Conservation (phyloP, 2,329 filamentous ascomycete genomes). For the Aureobasidium mangrovei region DNA sequence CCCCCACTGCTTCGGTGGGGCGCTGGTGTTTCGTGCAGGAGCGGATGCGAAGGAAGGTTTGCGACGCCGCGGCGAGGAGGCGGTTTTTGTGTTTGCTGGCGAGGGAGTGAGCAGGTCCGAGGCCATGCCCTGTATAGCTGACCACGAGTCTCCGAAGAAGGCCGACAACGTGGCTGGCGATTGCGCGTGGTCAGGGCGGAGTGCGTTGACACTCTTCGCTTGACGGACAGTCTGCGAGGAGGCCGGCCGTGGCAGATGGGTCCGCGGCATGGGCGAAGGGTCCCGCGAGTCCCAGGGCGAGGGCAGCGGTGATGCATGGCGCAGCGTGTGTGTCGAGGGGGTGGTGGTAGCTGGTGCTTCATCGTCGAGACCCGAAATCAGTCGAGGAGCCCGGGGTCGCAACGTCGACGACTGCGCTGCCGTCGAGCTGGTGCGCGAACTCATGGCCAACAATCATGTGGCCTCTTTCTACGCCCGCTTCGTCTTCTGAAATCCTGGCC, state of each 20-base stretch:
- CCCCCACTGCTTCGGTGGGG: constrained; percentile 40
- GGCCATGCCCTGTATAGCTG: constrained; percentile 40
- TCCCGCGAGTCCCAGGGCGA: constrained; percentile 28
- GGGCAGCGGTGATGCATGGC: constrained; percentile 26
- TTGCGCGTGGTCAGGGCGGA: background rate
- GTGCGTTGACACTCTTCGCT: constrained; percentile 1
- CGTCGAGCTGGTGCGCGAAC: constrained; percentile 31
- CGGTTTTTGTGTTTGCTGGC: constrained; percentile 1
- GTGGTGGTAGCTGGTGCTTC: constrained; percentile 30
- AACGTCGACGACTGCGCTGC: constrained; percentile 30
- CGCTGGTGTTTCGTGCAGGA: constrained; percentile 26
- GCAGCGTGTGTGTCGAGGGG: constrained; percentile 25
- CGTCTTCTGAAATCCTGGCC: constrained; percentile 17
- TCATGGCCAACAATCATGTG: constrained; percentile 6
- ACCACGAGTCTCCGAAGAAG: constrained; percentile 42
- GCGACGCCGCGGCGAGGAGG: constrained; percentile 9
- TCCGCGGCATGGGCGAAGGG: constrained; percentile 33
- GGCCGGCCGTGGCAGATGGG: constrained; percentile 13
- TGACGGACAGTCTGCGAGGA: constrained; percentile 6
- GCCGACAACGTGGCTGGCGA: constrained; percentile 28
- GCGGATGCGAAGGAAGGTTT: constrained; percentile 21
- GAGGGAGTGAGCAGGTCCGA: constrained; percentile 33
- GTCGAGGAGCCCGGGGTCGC: constrained; percentile 37
- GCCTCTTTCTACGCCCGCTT: background rate
- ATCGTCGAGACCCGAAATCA: constrained; percentile 41